Evolutionary conservation across 1,284 basidiomycete genomes (phyloP), one percentile per base, ranked within the genome.

Genomic region (Boletus hoseneyae): DNA sequence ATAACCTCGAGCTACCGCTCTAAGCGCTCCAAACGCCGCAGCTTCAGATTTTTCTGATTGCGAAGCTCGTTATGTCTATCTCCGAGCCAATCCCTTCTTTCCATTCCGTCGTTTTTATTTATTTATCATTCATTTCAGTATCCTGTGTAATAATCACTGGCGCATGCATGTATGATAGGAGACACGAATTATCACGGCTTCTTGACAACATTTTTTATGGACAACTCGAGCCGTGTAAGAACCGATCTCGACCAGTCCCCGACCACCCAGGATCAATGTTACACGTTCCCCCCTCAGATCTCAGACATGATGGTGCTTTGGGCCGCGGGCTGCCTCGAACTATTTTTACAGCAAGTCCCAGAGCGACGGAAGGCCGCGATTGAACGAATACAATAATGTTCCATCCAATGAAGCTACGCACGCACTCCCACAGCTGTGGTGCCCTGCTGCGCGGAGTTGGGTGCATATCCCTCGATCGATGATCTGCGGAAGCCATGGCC

Each of bases 111-210:
- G 15, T 33, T 4, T 7, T 19, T 37, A 21, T 37, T 19, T 13
- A 37, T 37, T 47, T 59, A 56, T 45, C 7, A 35, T 50, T 25
- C 55, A 50, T 12, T 41, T 23, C 3, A 34, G 18, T 39, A 19
- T 48, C 52, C 11, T 47, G 41, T 37, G 36, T 37, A 37, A 38
- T 50, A 11, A 49, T 46, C 18, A 42, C 13, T n/a, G n/a, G 43
- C n/a, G 19, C 42, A 45, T 16, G 29, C 32, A 46, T 60, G 49
- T 62, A 59, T 23, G 47, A 51, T 50, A 61, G 16, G 42, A 47
- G 39, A 36, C 27, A 32, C 19, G 35, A 47, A 30, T 18, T 9
- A 2, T 30, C 34, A 30, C 19, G 2, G 15, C 45, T 35, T 35
- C 6, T 35, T 35, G 33, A n/a, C 33, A n/a, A 16, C 6, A 3